Conservation (phyloP, 2,329 filamentous ascomycete species). For the Xylaria sp. region DNA sequence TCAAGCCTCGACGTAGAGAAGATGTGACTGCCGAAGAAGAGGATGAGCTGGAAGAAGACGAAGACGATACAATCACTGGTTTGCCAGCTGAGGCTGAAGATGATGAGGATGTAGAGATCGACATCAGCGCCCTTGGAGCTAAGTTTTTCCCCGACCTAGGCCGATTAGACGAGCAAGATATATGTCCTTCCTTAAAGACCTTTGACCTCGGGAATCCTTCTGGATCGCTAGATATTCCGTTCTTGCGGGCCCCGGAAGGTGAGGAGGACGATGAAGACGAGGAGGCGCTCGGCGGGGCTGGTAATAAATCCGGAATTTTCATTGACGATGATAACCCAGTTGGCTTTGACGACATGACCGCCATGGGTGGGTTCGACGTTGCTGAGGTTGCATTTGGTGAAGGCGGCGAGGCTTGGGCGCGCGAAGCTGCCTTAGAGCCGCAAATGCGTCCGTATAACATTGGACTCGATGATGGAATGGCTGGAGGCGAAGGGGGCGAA, state of each 20-base stretch:
- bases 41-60: constrained; percentile 54
- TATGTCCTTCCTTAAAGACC: constrained; percentile 93
- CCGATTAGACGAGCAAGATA: constrained; percentile 83
- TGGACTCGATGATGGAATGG: constrained; percentile 65
- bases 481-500: constrained; percentile 63
- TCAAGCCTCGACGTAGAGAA: constrained; percentile 53
- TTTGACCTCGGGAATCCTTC: constrained; percentile 91
- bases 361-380: constrained; percentile 78
- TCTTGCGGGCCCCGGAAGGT: constrained; percentile 88
- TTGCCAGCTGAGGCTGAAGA: constrained; percentile 58
- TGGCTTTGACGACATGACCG: constrained; percentile 84
- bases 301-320: constrained; percentile 81
- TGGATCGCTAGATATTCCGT: constrained; percentile 87
- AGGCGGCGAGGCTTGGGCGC: constrained; percentile 94
- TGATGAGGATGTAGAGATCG: constrained; percentile 77
- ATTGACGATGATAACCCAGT: constrained; percentile 87
- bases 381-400: constrained; percentile 92
- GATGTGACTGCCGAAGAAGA: constrained; percentile 53
- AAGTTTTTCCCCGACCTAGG: constrained; percentile 88
- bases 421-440: constrained; percentile 85
- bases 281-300: constrained; percentile 62
- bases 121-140: constrained; percentile 77
- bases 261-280: constrained; percentile 73
- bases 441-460: constrained; percentile 83
- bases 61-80: constrained; percentile 53